These are phyloP conservation scores for Tuber melanosporum DNA, from an alignment of 495 filamentous ascomycete species.

Conservation along the genomic window DNA sequence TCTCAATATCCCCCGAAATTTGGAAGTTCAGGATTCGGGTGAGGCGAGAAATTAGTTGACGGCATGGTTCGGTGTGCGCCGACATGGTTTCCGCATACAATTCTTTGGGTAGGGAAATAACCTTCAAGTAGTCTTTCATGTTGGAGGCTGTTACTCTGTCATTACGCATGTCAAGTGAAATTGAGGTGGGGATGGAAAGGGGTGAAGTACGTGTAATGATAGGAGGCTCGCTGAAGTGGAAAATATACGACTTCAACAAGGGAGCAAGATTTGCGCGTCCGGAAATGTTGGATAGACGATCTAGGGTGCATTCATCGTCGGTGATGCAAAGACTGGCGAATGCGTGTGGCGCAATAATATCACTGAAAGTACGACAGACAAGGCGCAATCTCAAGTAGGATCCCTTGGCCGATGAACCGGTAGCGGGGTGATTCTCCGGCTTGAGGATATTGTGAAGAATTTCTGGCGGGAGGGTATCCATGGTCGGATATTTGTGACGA, in stretches of 20 bases:
- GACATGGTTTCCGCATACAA: not conserved
- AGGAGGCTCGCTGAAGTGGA: not conserved
- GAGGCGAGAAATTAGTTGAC: not conserved
- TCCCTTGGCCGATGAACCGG: not conserved
- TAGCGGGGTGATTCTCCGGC: not conserved
- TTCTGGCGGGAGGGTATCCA: not conserved
- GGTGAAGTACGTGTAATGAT: not conserved
- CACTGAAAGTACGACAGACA: slow-evolving; percentile 1
- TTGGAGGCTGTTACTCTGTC: not conserved
- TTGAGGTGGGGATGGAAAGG: not conserved
- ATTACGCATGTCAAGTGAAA: not conserved
- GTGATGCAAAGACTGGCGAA: not conserved
- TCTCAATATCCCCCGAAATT: not conserved
- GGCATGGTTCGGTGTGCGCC: not conserved
- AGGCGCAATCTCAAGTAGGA: not conserved
- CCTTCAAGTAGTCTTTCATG: not conserved
- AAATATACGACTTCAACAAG: not conserved
- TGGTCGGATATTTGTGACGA: not conserved
- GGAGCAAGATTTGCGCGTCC: not conserved
- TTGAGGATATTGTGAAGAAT: slow-evolving; percentile 4
- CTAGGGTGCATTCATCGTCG: not conserved
- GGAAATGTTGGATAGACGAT: not conserved
- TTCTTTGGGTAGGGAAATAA: not conserved
- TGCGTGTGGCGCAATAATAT: not conserved
- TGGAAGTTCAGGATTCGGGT: not conserved